phyloP scores from a whole-genome alignment of 2,329 filamentous ascomycete genomes.

The Xylariaceae sp. region DNA sequence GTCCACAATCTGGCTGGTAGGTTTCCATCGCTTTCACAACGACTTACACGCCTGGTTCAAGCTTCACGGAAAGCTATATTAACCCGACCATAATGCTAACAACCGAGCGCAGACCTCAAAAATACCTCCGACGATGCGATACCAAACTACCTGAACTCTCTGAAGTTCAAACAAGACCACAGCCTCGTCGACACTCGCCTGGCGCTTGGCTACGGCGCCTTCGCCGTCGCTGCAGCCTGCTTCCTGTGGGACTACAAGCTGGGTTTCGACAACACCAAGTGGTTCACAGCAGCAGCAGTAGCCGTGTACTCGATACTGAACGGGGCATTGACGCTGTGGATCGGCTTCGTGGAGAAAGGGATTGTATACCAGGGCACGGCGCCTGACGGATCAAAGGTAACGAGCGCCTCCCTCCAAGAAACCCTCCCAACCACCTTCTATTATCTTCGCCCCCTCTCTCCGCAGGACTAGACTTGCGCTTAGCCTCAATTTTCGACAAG shows the following conservation, averaged over 20 bases:
- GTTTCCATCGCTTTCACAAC: conserved; percentile 1
- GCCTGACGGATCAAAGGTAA: conserved; percentile 59
- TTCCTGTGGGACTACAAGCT: conserved; percentile 92
- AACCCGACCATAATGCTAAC: conserved; percentile 10
- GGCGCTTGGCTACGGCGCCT: conserved; percentile 80
- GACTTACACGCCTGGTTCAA: conserved; percentile 4
- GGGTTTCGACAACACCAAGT: conserved; percentile 86
- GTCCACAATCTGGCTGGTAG: conserved; percentile 71
- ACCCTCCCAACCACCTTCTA: no score
- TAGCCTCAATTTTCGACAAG: conserved; percentile 1
- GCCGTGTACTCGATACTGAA: conserved; percentile 81
- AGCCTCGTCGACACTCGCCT: conserved; percentile 82
- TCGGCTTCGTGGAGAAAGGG: conserved; percentile 81
- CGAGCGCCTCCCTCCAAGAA: not conserved
- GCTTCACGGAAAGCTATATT: not conserved
- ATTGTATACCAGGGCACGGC: conserved; percentile 77
- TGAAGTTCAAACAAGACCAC: conserved; percentile 85
- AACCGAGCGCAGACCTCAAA: conserved; percentile 75
- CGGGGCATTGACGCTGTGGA: conserved; percentile 78
- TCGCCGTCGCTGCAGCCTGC: conserved; percentile 78
- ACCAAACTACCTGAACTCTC: conserved; percentile 87
- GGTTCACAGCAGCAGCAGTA: conserved; percentile 81
- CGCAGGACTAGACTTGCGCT: no score
- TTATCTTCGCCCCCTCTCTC: no score
- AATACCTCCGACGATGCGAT: conserved; percentile 96